Percentiles rank a stretch among this genome's conserved stretches.
phyloP scores from a whole-genome alignment of 345 rosid species.

The Acer negundo region DNA sequence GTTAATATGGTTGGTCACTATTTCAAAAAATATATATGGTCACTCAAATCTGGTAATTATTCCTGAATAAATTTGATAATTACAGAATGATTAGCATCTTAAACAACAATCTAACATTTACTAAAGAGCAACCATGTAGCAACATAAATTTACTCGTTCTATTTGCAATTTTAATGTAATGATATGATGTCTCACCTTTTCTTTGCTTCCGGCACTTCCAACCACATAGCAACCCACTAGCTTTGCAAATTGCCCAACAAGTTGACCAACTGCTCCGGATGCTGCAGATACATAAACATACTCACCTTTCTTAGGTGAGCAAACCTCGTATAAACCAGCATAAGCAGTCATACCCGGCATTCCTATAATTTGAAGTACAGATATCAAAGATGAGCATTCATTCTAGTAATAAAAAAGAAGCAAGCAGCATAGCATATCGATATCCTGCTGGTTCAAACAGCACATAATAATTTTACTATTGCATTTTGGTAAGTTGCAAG shows the following conservation, averaged over 20 bases:
- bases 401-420: too few species aligned
- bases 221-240: slow-evolving; percentile 57
- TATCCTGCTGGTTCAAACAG: background rate
- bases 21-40: too few species aligned
- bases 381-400: slow-evolving; percentile 39
- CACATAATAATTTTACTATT: slow-evolving; percentile 15
- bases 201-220: slow-evolving; percentile 54
- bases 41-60: too few species aligned
- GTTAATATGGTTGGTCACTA: too few species aligned
- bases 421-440: background rate
- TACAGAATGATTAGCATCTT: too few species aligned
- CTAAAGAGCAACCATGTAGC: too few species aligned
- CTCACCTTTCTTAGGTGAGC: slow-evolving; percentile 59
- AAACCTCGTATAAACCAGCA: slow-evolving; percentile 45
- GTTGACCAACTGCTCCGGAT: slow-evolving; percentile 60
- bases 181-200: slow-evolving; percentile 32
- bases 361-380: slow-evolving; percentile 32
- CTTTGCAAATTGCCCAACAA: slow-evolving; percentile 59
- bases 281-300: slow-evolving; percentile 53
- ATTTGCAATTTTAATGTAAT: too few species aligned
- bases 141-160: too few species aligned
- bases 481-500: background rate
- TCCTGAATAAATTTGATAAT: too few species aligned
- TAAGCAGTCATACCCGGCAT: slow-evolving; percentile 60
- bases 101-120: too few species aligned